Evolutionary conservation across 176 grass and related monocot species (phyloP), one percentile per base, ranked within the genome.

Genomic region (Oropetium thomaeum): DNA sequence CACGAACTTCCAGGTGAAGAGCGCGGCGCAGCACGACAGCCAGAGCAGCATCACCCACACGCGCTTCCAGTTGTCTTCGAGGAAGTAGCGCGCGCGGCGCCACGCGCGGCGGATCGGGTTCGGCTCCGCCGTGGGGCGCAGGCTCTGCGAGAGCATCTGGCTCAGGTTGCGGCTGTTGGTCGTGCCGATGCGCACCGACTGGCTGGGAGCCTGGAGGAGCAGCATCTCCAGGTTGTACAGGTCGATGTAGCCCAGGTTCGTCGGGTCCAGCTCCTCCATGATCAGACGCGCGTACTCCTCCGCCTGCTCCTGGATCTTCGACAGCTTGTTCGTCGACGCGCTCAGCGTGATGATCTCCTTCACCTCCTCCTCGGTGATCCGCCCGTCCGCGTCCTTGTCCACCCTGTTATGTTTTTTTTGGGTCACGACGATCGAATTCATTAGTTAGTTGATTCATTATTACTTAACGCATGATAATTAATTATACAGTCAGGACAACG

Each of bases 231-330:
- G 81, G 63, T 97, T 93, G 85, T 83, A 85, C 42, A 97, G 74
- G 58, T 94, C 95, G 58, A 98, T 91, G 84, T 98, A 98, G 38
- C 95, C 95, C 6, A 89, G 67, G 63, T 91, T 90, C 27, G 48
- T 68, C 2, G 95, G 91, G 69, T 98, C 95, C 1, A 98, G 83
- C 83, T 98, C 95, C 83, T 98, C 95, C 95, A 98, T 98, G 82
- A 98, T 98, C 35, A 98, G 89, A 1, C 88, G 87, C 12, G 91
- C 88, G 77, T 98, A 98, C 75, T 98, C 95, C 49, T 86, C 95
- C 0, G 89, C 27, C n/a, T 93, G 91, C 5, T 94, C 89, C 53
- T 75, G 84, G 14, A 98, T 40, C 66, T 94, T 94, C 0, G 86
- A 88, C 4, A 98, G 82, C 64, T 92, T 87, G 86, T 98, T 98